A percentile compares a stretch with the other conserved stretches of the same genome.
Evolutionary conservation across 257 asterid species (phyloP).

Genomic region (Solanum peruvianum): DNA sequence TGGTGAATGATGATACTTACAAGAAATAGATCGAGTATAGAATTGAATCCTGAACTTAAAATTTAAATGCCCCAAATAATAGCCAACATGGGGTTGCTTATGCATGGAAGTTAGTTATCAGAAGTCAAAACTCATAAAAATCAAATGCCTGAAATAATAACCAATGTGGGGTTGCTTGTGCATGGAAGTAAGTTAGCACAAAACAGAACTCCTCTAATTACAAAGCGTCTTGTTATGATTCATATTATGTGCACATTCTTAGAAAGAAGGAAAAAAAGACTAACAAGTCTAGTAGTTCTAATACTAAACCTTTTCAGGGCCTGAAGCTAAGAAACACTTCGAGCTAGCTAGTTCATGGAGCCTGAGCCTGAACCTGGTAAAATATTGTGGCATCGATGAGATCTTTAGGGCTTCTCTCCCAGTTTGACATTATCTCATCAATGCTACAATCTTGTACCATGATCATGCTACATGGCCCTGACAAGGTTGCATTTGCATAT

Average conservation of each 20-base stretch:
- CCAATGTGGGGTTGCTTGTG: neutral
- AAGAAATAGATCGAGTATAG: no score
- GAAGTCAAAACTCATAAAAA: neutral
- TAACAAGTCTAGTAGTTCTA: neutral
- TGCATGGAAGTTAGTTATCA: neutral
- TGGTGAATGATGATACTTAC: no score
- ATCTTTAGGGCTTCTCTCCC: constrained; percentile 3
- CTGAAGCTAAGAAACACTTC: constrained; percentile 2
- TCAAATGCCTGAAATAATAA: neutral
- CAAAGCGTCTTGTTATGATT: neutral
- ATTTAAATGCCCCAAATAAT: neutral
- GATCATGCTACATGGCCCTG: no score
- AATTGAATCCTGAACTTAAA: no score
- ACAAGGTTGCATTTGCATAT: no score
- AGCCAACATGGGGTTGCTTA: neutral
- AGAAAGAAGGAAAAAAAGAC: neutral
- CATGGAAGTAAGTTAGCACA: neutral
- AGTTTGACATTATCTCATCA: no score
- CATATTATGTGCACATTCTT: neutral
- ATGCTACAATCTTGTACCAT: no score
- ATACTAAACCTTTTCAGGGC: neutral
- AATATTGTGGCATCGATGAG: constrained; percentile 7
- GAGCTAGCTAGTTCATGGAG: constrained; percentile 25
- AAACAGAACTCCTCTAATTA: neutral
- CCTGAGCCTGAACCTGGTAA: constrained; percentile 33